Conservation (phyloP, 108 stramenopile species). For the Conticribra guillardii region DNA sequence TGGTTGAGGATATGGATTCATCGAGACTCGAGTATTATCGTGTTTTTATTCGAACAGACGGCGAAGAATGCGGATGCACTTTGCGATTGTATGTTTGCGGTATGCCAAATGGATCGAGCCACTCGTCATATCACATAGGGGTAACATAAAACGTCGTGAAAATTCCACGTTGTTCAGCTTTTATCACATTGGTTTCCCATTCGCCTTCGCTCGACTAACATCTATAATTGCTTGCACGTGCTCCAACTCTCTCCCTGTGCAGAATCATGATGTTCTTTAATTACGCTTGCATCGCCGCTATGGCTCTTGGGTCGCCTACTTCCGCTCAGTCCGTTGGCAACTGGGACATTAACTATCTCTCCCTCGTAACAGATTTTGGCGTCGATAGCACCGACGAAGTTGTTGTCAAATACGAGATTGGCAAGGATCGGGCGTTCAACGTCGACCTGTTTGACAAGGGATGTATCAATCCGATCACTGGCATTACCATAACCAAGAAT, state of each 20-base stretch:
- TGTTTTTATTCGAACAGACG: no score
- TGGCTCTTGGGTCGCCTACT: conserved; percentile 11
- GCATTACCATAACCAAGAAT: conserved; percentile 3
- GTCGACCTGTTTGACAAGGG: conserved; percentile 33
- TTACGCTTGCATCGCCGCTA: conserved; percentile 16
- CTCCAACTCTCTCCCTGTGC: not conserved
- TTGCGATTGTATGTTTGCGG: no score
- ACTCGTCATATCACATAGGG: no score
- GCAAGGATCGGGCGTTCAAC: conserved; percentile 2
- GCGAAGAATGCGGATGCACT: no score
- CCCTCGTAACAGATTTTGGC: conserved; percentile 14
- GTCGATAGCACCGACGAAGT: conserved; percentile 14
- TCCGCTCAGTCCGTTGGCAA: conserved; percentile 27
- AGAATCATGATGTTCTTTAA: conserved; percentile 9
- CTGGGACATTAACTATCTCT: conserved; percentile 35
- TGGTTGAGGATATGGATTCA: no score
- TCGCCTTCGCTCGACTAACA: no score
- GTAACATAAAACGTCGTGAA: no score
- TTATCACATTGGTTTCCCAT: no score
- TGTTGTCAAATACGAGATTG: conserved; percentile 12
- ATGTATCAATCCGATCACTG: conserved; percentile 23
- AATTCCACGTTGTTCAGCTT: no score
- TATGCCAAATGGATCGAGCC: no score
- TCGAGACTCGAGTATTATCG: no score
- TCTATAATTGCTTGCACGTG: not conserved